Percentiles rank a stretch among this genome's conserved stretches.
Evolutionary conservation across 768 basidiomycete genomes (phyloP).

Genomic region (Tylopilus felleus): DNA sequence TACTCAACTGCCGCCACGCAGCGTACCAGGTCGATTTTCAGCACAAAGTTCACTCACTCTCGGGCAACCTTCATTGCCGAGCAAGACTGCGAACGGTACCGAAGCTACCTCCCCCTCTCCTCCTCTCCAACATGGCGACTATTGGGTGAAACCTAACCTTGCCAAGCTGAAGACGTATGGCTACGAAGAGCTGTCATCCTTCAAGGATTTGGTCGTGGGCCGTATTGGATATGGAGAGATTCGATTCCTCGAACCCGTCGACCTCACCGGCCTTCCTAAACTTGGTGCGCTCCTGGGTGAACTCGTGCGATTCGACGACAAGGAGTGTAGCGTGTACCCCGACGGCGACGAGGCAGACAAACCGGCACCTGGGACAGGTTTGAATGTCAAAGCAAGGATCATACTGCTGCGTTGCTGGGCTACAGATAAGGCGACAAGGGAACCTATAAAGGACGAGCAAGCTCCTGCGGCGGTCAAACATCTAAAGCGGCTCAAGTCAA

Average conservation of each 20-base stretch:
- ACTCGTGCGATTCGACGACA: conserved; percentile 83
- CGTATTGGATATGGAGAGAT: conserved; percentile 92
- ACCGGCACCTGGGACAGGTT: conserved; percentile 75
- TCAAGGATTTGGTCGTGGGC: conserved; percentile 79
- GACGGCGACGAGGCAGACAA: conserved; percentile 85
- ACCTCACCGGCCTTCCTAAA: conserved; percentile 80
- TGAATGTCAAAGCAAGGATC: conserved; percentile 85
- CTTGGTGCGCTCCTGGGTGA: conserved; percentile 83
- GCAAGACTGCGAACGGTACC: conserved; percentile 28
- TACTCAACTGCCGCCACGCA: conserved; percentile 37
- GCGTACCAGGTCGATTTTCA: conserved; percentile 39
- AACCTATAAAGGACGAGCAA: conserved; percentile 80
- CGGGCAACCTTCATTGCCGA: conserved; percentile 25
- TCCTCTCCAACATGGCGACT: conserved; percentile 78
- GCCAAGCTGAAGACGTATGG: conserved; percentile 65
- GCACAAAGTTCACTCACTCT: conserved; percentile 35
- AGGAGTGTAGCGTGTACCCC: conserved; percentile 92
- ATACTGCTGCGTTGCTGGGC: conserved; percentile 81
- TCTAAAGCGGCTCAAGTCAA: conserved; percentile 75
- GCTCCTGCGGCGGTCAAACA: conserved; percentile 69
- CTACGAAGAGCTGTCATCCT: conserved; percentile 68
- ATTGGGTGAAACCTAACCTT: conserved; percentile 84
- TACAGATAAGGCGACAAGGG: conserved; percentile 84
- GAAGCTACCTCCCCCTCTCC: conserved; percentile 25
- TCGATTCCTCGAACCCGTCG: conserved; percentile 73